Evolutionary conservation across 169 alveolate species (phyloP), one percentile per base, ranked within the genome.

Genomic region (Plasmodium adleri): DNA sequence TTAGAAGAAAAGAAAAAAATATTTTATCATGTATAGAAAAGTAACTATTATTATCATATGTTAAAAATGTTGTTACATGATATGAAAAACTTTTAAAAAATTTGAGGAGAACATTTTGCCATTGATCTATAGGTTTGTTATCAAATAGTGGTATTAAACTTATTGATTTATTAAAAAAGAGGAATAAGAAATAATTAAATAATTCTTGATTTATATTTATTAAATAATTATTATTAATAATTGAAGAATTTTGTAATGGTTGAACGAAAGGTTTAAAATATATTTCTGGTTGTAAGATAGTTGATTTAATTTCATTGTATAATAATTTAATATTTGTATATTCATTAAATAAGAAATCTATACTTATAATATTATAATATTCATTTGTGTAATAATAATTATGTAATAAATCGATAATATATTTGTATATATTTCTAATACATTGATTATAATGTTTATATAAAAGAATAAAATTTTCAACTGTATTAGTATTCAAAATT

Each of bases 131-230:
- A 17, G 86, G 74, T 4, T 86, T 70, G 5, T n/a, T 45, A 52
- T 86, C 92, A 86, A 86, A 86, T 50, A 86, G 62, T n/a, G 92
- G 92, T 20, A 86, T 47, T 24, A 68, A 75, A 59, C 73, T 58
- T 59, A 86, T 54, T 60, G 45, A 86, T 62, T 86, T 86, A 67
- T 86, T 86, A 71, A 86, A 86, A 86, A 66, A 86, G 26, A 72
- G 52, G 64, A 86, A 86, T 20, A 86, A 59, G 62, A 58, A 86
- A 12, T 59, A 60, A 43, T 86, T 71, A 66, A 86, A 86, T 28
- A 86, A 13, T 52, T 60, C 20, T n/a, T 86, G 87, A 58, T 47
- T 54, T 6, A 62, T 62, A 60, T 12, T 47, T 32, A 71, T 73
- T 32, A 86, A 43, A 49, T 71, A 47, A 49, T 72, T 17, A 71